Conservation (phyloP, 129 eudicot genomes). For the Helichrysum umbraculigerum region DNA sequence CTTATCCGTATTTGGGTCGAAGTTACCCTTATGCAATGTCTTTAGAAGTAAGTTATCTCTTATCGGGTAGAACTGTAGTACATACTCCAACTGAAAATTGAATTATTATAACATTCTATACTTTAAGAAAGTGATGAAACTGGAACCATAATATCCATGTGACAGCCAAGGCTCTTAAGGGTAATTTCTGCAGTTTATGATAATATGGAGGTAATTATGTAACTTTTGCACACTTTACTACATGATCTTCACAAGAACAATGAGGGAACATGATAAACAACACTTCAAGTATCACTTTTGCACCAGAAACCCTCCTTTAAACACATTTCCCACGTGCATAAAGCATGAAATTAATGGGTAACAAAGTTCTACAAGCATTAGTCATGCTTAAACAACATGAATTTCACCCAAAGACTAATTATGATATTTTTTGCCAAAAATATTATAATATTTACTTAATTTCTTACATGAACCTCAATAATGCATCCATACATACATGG, state of each 20-base stretch:
- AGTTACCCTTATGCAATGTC: no score
- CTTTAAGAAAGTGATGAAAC: no score
- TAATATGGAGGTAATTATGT: conserved; percentile 12
- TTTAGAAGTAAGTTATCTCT: no score
- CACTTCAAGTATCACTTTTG: conserved; percentile 27
- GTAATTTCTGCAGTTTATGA: neutral
- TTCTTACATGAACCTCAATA: conserved; percentile 26
- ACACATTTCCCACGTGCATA: conserved; percentile 31
- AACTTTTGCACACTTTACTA: conserved; percentile 15
- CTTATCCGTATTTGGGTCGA: no score
- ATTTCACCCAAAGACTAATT: conserved; percentile 10
- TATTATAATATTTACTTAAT: conserved; percentile 2
- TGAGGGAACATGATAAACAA: conserved; percentile 25
- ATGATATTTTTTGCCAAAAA: neutral
- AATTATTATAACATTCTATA: no score
- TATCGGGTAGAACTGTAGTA: no score
- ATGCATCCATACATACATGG: conserved; percentile 24
- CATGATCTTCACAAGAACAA: conserved; percentile 31
- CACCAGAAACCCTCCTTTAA: conserved; percentile 23
- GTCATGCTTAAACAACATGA: conserved; percentile 17
- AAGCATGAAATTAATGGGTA: conserved; percentile 27
- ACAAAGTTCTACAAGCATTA: conserved; percentile 21
- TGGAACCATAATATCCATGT: conserved; percentile 6
- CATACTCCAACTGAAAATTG: no score
- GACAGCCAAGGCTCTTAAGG: conserved; percentile 2